Evolutionary conservation across 768 basidiomycete species (phyloP).

Genomic region (Boletus pseudo-olivaceus): DNA sequence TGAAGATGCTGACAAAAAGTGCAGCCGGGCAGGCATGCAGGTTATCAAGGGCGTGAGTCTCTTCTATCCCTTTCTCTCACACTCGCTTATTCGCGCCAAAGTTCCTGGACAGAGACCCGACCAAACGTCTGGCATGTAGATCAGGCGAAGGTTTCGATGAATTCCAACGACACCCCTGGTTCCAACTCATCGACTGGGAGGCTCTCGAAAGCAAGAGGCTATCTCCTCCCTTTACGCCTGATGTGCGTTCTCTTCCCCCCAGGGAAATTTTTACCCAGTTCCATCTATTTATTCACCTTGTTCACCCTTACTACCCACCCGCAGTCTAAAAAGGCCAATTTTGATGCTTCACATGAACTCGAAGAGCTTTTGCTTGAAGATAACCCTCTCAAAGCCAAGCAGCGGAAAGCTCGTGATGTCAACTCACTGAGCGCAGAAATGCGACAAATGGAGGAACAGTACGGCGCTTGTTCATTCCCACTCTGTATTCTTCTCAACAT

Average conservation of each 20-base stretch:
- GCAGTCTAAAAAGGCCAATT: conserved; percentile 98
- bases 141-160: conserved; percentile 79
- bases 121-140: conserved; percentile 79
- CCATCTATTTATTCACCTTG: neutral
- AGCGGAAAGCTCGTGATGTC: conserved; percentile 85
- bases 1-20: conserved; percentile 80
- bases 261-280: neutral
- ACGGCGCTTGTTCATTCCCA: conserved; percentile 20
- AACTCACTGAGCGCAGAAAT: conserved; percentile 83
- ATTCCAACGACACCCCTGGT: conserved; percentile 81
- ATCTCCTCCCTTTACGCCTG: conserved; percentile 84
- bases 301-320: conserved; percentile 2
- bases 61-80: conserved; percentile 11
- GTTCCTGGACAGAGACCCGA: conserved; percentile 85
- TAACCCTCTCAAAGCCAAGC: conserved; percentile 93
- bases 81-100: conserved; percentile 30
- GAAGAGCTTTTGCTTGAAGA: conserved; percentile 95
- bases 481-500: neutral
- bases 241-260: conserved; percentile 47
- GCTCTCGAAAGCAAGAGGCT: conserved; percentile 73
- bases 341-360: conserved; percentile 96
- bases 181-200: conserved; percentile 85
- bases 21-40: conserved; percentile 71
- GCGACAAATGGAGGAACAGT: conserved; percentile 99
- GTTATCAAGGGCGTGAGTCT: conserved; percentile 73